These are phyloP conservation scores for Myxozyma geophila DNA, from an alignment of 805 yeast species.

Conservation along the genomic window DNA sequence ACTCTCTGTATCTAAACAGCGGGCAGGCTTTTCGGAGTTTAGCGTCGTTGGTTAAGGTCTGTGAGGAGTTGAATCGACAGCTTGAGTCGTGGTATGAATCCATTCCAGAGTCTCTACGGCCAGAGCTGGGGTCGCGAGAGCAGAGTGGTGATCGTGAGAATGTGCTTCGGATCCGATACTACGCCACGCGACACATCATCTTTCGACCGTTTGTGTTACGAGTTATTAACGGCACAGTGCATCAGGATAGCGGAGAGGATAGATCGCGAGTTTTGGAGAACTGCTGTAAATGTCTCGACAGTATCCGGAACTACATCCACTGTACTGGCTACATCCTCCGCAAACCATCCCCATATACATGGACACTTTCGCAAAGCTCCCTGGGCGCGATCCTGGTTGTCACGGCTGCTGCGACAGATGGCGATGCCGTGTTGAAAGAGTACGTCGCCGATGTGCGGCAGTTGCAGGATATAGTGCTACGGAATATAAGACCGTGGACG, in stretches of 20 bases:
- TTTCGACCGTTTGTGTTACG: conserved; percentile 17
- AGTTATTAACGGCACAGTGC: neutral
- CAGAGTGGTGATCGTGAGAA: neutral
- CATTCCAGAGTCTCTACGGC: conserved; percentile 12
- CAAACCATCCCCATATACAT: conserved; percentile 16
- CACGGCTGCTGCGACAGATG: conserved; percentile 9
- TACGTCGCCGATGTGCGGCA: conserved; percentile 7
- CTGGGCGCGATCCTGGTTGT: conserved; percentile 13
- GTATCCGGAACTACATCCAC: conserved; percentile 12
- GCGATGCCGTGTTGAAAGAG: neutral
- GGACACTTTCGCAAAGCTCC: conserved; percentile 19
- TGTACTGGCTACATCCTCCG: conserved; percentile 5
- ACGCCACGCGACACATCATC: conserved; percentile 17
- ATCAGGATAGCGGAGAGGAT: neutral
- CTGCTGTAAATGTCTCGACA: conserved; percentile 12
- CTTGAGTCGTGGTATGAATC: conserved; percentile 19
- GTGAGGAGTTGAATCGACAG: conserved; percentile 21
- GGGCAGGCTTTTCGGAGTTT: neutral
- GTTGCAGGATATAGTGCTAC: conserved; percentile 9
- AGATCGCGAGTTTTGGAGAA: conserved; percentile 4
- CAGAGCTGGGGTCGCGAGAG: neutral
- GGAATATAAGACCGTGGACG: conserved; percentile 9
- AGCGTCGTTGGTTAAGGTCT: conserved; percentile 1
- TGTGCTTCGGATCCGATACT: conserved; percentile 12
- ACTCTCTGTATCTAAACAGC: conserved; percentile 1